Evolutionary conservation across 2,329 filamentous ascomycete genomes (phyloP).

Genomic region (Elsinoe arachidis): DNA sequence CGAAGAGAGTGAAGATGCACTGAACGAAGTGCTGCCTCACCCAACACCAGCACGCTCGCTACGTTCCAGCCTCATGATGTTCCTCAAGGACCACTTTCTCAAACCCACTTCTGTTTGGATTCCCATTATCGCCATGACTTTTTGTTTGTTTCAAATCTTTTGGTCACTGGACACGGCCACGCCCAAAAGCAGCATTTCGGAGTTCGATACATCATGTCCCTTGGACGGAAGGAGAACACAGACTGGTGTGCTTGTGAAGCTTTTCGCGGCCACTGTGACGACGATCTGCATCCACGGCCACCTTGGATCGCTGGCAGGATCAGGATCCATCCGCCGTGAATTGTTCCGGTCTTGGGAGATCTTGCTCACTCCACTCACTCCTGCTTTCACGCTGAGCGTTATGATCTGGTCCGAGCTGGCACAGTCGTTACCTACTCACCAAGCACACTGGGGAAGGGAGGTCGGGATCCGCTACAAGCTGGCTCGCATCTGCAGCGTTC

Average conservation of each 20-base stretch:
- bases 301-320: neutral
- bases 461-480: neutral
- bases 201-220: neutral
- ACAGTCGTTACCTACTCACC: neutral
- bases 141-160: neutral
- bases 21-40: neutral
- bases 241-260: neutral
- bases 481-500: neutral
- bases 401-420: neutral
- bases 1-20: neutral
- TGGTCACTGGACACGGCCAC: neutral
- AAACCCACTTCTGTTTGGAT: neutral
- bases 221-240: neutral
- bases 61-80: neutral
- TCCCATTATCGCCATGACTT: neutral
- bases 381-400: neutral
- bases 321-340: neutral
- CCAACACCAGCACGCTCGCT: neutral
- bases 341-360: neutral
- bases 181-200: neutral
- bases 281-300: neutral
- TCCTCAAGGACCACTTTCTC: neutral
- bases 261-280: neutral
- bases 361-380: neutral
- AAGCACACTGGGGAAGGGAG: neutral